Conservation (phyloP, 2,329 filamentous ascomycete species). For the Sporothrix sp. region DNA sequence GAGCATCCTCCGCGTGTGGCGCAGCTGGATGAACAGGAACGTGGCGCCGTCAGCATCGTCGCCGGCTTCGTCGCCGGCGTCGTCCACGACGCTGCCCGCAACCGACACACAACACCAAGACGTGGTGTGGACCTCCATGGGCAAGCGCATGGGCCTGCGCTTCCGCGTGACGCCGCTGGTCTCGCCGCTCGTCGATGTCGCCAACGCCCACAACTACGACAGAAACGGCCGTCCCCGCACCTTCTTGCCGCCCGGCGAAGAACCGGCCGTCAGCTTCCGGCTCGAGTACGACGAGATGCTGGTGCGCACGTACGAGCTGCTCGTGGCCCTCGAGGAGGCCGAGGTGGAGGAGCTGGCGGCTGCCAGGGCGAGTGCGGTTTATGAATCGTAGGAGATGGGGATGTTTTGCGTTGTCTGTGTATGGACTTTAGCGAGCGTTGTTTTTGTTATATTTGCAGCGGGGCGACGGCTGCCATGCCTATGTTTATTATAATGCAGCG, state of each 20-base stretch:
- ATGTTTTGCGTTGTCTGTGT: too few species aligned
- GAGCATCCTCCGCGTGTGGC: conserved; percentile 59
- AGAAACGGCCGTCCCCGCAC: too few species aligned
- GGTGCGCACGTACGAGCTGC: conserved; percentile 52
- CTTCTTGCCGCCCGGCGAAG: too few species aligned
- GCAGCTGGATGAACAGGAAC: conserved; percentile 52
- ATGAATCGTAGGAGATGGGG: too few species aligned
- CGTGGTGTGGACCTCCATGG: conserved; percentile 60
- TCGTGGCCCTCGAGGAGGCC: conserved; percentile 57
- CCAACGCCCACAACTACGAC: too few species aligned
- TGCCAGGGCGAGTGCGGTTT: too few species aligned
- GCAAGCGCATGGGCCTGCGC: conserved; percentile 55
- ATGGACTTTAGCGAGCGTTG: too few species aligned
- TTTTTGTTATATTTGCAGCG: too few species aligned
- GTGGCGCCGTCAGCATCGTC: conserved; percentile 17
- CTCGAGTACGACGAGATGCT: conserved; percentile 64
- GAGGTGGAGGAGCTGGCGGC: conserved; percentile 53
- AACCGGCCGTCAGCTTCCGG: conserved; percentile 58
- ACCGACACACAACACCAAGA: conserved; percentile 16
- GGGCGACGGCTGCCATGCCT: too few species aligned
- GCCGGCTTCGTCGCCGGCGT: conserved; percentile 15
- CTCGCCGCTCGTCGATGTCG: conserved; percentile 38
- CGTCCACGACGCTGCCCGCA: conserved; percentile 8
- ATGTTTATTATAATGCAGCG: too few species aligned
- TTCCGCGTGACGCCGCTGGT: conserved; percentile 54